Percentiles rank a stretch among this genome's conserved stretches.
These are phyloP conservation scores for Phytophthora pseudosyringae DNA, from an alignment of 352 stramenopile genomes.

Conservation along the genomic window DNA sequence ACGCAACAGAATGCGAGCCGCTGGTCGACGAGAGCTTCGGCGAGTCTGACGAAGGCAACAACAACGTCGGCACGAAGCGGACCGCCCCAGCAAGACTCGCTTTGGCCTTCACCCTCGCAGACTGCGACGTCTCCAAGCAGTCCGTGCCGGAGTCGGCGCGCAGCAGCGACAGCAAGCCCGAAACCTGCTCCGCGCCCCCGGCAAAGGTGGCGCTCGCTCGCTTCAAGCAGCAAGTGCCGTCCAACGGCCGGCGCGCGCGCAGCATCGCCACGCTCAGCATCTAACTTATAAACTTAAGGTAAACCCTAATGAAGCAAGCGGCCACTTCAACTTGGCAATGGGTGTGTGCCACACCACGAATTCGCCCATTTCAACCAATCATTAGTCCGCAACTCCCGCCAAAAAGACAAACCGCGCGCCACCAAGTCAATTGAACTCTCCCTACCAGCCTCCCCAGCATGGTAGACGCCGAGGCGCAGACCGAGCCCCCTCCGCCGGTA, in stretches of 20 bases:
- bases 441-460: conserved; percentile 10
- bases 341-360: conserved; percentile 15
- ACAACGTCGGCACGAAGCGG: conserved; percentile 16
- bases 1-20: conserved; percentile 24
- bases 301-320: background rate
- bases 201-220: conserved; percentile 37
- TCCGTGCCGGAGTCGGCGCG: conserved; percentile 27
- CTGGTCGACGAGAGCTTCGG: conserved; percentile 3
- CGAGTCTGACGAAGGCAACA: conserved; percentile 29
- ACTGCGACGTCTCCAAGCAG: conserved; percentile 18
- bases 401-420: conserved; percentile 9
- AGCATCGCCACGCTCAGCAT: conserved; percentile 8
- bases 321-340: conserved; percentile 17
- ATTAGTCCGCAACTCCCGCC: conserved; percentile 17
- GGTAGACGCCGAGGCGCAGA: conserved; percentile 34
- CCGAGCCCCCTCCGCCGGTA: conserved; percentile 24
- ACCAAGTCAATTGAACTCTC: conserved; percentile 5
- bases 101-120: conserved; percentile 21
- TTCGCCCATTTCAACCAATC: conserved; percentile 27
- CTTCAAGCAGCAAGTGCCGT: conserved; percentile 65
- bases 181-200: conserved; percentile 12
- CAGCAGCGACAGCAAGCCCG: conserved; percentile 17
- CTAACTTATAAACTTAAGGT: conserved; percentile 10
- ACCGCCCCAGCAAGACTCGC: conserved; percentile 4
- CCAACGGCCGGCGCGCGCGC: conserved; percentile 38